These are phyloP conservation scores for Trichosporon ovoides DNA, from an alignment of 1,284 basidiomycete genomes.

Conservation along the genomic window DNA sequence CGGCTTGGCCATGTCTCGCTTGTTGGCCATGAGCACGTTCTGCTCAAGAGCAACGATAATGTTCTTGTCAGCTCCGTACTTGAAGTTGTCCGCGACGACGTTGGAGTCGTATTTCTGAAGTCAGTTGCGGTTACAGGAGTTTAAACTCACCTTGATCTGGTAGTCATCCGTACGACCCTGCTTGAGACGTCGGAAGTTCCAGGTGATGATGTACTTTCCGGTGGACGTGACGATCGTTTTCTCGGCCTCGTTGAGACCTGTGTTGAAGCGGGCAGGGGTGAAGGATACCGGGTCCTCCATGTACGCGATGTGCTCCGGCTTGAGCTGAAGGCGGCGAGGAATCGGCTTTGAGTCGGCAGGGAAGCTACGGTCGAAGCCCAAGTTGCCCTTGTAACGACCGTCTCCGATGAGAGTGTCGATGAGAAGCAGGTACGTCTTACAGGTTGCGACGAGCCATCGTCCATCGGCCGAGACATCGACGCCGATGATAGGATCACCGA, in stretches of 20 bases:
- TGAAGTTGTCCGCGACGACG: slow-evolving; percentile 95
- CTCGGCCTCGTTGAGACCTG: slow-evolving; percentile 76
- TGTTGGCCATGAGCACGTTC: slow-evolving; percentile 89
- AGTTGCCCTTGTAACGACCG: slow-evolving; percentile 75
- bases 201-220: slow-evolving; percentile 86
- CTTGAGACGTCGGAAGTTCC: slow-evolving; percentile 95
- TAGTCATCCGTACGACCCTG: slow-evolving; percentile 84
- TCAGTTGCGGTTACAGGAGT: slow-evolving; percentile 4
- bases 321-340: slow-evolving; percentile 80
- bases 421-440: slow-evolving; percentile 86
- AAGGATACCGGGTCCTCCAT: slow-evolving; percentile 87
- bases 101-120: slow-evolving; percentile 70
- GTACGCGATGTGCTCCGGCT: slow-evolving; percentile 87
- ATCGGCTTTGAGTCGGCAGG: slow-evolving; percentile 90
- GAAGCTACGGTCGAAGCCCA: slow-evolving; percentile 94
- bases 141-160: slow-evolving; percentile 71
- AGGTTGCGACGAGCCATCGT: slow-evolving; percentile 92
- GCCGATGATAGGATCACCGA: slow-evolving; percentile 92
- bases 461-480: slow-evolving; percentile 93
- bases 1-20: slow-evolving; percentile 75
- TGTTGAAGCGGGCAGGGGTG: slow-evolving; percentile 93
- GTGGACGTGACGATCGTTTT: slow-evolving; percentile 95
- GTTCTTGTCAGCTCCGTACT: slow-evolving; percentile 91
- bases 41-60: slow-evolving; percentile 94
- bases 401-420: slow-evolving; percentile 94